Base-by-base conservation (phyloP, 371 early-diverging fungal species). In the Thermomucor indicae-seudaticae region DNA sequence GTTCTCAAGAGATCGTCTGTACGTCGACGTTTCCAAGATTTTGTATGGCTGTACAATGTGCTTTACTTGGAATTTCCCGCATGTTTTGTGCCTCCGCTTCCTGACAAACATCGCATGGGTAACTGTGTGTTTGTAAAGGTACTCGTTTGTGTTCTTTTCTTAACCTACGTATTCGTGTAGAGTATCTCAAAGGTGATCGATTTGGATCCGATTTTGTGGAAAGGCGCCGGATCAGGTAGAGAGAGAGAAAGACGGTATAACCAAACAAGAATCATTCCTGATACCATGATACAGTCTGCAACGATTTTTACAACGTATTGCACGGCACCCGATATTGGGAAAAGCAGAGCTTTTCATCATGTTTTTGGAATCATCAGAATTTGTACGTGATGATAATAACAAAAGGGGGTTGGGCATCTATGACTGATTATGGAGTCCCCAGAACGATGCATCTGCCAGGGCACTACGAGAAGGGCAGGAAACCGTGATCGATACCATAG, bases 101-200 rank as follows among this genome's bases (percentile, higher is more conserved):
- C 98, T 1, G 94, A 89, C 47, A 95, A 93, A 62, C 91, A 93
- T 57, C 83, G 94, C 41, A 74, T 91, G 75, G 90, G 91, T 91
- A 73, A 35, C n/a, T n/a, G n/a, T n/a, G n/a, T n/a, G 70, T 43
- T 31, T 30, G 22, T 14, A 39, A 6, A 24, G n/a, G n/a, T n/a
- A n/a, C n/a, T n/a, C n/a, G 4, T 34, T 22, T 44, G 28, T 4
- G 28, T 51, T 41, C 1, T 44, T 17, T 25, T 32, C 0, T 12
- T 30, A n/a, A n/a, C n/a, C n/a, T n/a, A n/a, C n/a, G n/a, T n/a
- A n/a, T n/a, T n/a, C n/a, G n/a, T 34, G 1, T 45, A 88, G 95
- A 94, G 63, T 97, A 95, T 59, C 73, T 97, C 11, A 93, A 93
- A 30, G 96, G 97, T 5, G 96, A 96, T 67, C 78, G 98, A 10